Conservation (phyloP, 306 rosid genomes). For the Dalbergia cultrata region DNA sequence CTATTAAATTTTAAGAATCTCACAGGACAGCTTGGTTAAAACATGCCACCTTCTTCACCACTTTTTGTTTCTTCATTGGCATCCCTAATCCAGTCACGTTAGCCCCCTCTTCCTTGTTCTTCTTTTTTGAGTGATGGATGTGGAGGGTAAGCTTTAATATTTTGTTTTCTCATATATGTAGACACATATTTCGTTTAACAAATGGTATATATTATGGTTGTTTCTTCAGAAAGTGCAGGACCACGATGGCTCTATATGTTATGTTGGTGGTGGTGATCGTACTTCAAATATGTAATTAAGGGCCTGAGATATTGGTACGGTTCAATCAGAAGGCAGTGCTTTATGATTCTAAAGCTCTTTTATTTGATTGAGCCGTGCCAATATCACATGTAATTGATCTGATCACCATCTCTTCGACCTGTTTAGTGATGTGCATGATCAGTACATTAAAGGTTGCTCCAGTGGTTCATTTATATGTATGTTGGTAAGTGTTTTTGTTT, state of each 20-base stretch:
- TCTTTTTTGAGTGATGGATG: conserved; percentile 19
- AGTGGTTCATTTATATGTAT: conserved; percentile 8
- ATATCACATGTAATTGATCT: conserved; percentile 62
- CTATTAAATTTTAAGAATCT: conserved; percentile 58
- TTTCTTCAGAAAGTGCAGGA: conserved; percentile 42
- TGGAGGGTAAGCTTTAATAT: conserved; percentile 11
- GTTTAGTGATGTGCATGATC: not conserved
- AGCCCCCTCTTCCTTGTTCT: conserved; percentile 33
- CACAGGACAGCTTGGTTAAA: conserved; percentile 52
- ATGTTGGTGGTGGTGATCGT: conserved; percentile 9
- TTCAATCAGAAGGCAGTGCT: conserved; percentile 75
- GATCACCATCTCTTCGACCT: not conserved
- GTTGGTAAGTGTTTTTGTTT: conserved; percentile 39
- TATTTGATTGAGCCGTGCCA: conserved; percentile 97
- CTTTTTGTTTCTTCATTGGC: conserved; percentile 29
- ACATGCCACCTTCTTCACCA: conserved; percentile 50
- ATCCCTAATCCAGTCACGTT: conserved; percentile 31
- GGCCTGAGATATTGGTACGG: conserved; percentile 78
- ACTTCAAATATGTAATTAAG: not conserved
- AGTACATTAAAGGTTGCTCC: conserved; percentile 18
- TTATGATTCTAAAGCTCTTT: conserved; percentile 59
- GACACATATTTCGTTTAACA: not conserved
- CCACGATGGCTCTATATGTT: conserved; percentile 19
- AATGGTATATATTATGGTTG: not conserved
- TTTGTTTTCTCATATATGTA: conserved; percentile 1